A percentile compares a stretch with the other conserved stretches of the same genome.
Conservation (phyloP, 441 rosid species). For the Flueggea neowawraea region DNA sequence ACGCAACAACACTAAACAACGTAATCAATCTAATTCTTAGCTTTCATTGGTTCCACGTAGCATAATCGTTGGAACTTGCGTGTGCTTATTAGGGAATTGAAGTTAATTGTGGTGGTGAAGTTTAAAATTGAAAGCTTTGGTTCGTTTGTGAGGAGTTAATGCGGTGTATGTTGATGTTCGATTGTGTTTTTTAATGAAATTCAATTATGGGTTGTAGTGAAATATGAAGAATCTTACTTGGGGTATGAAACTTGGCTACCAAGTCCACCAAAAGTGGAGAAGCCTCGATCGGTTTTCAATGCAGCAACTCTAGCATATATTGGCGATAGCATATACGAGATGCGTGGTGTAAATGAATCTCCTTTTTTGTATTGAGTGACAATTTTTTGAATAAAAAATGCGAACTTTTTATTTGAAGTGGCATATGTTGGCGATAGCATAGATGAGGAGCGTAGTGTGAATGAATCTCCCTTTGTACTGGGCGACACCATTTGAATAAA, state of each 20-base stretch:
- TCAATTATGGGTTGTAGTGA: constrained; percentile 20
- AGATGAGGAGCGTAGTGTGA: too few relatives aligned
- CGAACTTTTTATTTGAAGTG: not conserved
- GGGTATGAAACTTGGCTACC: constrained; percentile 86
- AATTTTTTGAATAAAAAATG: not conserved
- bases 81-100: too few relatives aligned
- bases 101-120: too few relatives aligned
- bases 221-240: constrained; percentile 41
- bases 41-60: too few relatives aligned
- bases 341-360: constrained; percentile 16
- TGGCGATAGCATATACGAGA: constrained; percentile 89
- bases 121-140: too few relatives aligned
- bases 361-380: constrained; percentile 2
- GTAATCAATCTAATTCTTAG: too few relatives aligned
- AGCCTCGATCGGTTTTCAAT: constrained; percentile 73
- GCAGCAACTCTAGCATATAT: constrained; percentile 78
- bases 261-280: constrained; percentile 72
- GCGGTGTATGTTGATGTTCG: too few relatives aligned
- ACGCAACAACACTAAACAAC: constrained; percentile 11
- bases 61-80: too few relatives aligned
- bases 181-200: constrained; percentile 4
- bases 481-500: too few relatives aligned
- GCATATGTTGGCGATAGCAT: too few relatives aligned
- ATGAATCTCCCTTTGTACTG: too few relatives aligned
- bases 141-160: too few relatives aligned